Base-by-base conservation (phyloP, 2,329 filamentous ascomycete species). In the Sporothrix inflata region DNA sequence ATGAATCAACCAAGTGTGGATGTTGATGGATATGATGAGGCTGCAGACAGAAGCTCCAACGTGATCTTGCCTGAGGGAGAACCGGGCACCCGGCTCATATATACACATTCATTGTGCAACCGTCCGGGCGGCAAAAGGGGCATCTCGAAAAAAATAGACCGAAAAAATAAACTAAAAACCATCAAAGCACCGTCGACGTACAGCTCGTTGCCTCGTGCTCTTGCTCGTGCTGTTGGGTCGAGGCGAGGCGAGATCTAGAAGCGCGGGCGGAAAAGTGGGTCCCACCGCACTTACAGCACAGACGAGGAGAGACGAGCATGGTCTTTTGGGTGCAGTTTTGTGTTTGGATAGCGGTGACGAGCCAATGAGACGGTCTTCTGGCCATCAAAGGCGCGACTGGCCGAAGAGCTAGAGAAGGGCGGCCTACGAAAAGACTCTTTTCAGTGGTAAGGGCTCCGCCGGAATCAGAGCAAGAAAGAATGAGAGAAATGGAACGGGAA, bases 191-290 rank as follows among this genome's bases (percentile, higher is more conserved):
- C 47, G 7, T 49, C 19, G 47, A 49, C 47, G 8, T n/a, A 49
- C 16, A 49, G 30, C 30, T 19, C 47, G 47, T 9, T 49, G 30
- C 51, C 38, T 69, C 53, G 68, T 60, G 53, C 68, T n/a, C 21
- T 14, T 38, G 24, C 30, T 70, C 69, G 55, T 70, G 57, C 57
- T 65, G 55, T 63, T 51, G 30, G 24, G 69, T 70, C 24, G 51
- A 12, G 69, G 55, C 69, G 69, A 70, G 24, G 6, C 4, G 21
- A 27, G 11, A 27, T 4, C 2, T 24, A 2, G 47, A 49, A 49
- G 45, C 16, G 45, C 11, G 47, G n/a, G n/a, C n/a, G n/a, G 12
- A 55, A 24, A 55, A 55, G 24, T 55, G 51, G 51, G 51, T 27
- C 51, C 3, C 19, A 6, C 30, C 30, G 30, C 51, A 49, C 47